A percentile compares a stretch with the other conserved stretches of the same genome.
phyloP scores from a whole-genome alignment of 805 yeast genomes.

The Pichia nanzhaoensis region DNA sequence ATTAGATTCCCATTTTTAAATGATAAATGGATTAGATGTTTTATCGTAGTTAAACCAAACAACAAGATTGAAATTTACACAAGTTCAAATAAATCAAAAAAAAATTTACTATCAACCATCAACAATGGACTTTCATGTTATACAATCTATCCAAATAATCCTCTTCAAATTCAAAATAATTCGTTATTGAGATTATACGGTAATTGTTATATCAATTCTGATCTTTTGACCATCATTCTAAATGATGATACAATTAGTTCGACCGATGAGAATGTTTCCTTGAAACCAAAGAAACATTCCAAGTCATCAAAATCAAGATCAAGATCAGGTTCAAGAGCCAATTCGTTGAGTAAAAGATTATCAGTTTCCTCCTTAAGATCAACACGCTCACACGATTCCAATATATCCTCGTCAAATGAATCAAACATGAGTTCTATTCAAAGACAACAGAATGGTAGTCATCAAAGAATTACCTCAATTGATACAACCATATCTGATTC shows the following conservation, averaged over 20 bases:
- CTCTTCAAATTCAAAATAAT: slow-evolving; percentile 50
- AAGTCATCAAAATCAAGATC: slow-evolving; percentile 4
- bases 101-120: slow-evolving; percentile 45
- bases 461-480: slow-evolving; percentile 23
- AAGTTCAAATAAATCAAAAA: slow-evolving; percentile 42
- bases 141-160: slow-evolving; percentile 55
- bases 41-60: slow-evolving; percentile 36
- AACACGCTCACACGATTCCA: slow-evolving; percentile 12
- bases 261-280: slow-evolving; percentile 4
- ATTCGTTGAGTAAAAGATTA: slow-evolving; percentile 21
- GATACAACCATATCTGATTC: slow-evolving; percentile 23
- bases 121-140: slow-evolving; percentile 38
- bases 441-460: slow-evolving; percentile 11
- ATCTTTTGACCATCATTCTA: slow-evolving; percentile 14
- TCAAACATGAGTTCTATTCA: slow-evolving; percentile 2
- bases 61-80: slow-evolving; percentile 52
- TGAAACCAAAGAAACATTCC: slow-evolving; percentile 10
- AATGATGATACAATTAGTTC: slow-evolving; percentile 23
- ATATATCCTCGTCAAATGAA: slow-evolving; percentile 2
- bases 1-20: slow-evolving; percentile 52
- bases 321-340: slow-evolving; percentile 6
- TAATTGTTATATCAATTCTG: slow-evolving; percentile 42
- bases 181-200: slow-evolving; percentile 52
- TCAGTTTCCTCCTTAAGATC: slow-evolving; percentile 26
- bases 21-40: slow-evolving; percentile 53